Evolutionary conservation across 371 early-diverging fungal genomes (phyloP).

Genomic region (Actinomortierella wolfii): DNA sequence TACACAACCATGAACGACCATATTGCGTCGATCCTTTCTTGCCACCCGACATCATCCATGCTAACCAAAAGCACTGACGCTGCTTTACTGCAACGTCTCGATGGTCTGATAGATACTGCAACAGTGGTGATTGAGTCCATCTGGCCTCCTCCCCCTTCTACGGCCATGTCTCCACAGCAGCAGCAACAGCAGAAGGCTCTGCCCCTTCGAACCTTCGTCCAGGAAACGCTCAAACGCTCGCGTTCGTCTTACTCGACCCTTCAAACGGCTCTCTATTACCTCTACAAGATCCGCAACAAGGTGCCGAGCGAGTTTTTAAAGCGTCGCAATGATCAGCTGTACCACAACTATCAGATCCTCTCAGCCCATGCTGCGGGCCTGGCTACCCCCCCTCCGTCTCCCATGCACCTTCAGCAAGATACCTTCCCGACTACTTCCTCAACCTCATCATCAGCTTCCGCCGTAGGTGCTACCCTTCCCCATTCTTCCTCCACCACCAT

Average conservation of each 20-base stretch:
- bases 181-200: slow-evolving; percentile 51
- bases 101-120: slow-evolving; percentile 47
- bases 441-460: too few relatives aligned
- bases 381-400: slow-evolving; percentile 31
- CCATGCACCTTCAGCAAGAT: slow-evolving; percentile 16
- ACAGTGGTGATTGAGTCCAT: slow-evolving; percentile 51
- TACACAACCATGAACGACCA: neutral
- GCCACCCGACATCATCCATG: neutral
- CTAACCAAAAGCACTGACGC: too few relatives aligned
- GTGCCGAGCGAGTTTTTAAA: slow-evolving; percentile 29
- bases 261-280: slow-evolving; percentile 71
- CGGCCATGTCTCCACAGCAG: slow-evolving; percentile 35
- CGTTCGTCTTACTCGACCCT: slow-evolving; percentile 76
- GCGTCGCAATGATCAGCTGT: slow-evolving; percentile 32
- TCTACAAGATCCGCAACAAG: slow-evolving; percentile 50
- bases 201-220: slow-evolving; percentile 58
- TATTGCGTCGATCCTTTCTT: neutral
- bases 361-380: slow-evolving; percentile 5
- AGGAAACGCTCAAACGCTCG: slow-evolving; percentile 74
- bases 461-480: slow-evolving; percentile 5
- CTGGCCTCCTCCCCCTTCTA: slow-evolving; percentile 38
- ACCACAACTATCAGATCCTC: slow-evolving; percentile 6
- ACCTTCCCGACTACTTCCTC: too few relatives aligned
- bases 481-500: slow-evolving; percentile 15
- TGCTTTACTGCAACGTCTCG: slow-evolving; percentile 1